A percentile compares a stretch with the other conserved stretches of the same genome.
These are phyloP conservation scores for Thymus mandschuricus DNA, from an alignment of 257 asterid species.

Conservation along the genomic window DNA sequence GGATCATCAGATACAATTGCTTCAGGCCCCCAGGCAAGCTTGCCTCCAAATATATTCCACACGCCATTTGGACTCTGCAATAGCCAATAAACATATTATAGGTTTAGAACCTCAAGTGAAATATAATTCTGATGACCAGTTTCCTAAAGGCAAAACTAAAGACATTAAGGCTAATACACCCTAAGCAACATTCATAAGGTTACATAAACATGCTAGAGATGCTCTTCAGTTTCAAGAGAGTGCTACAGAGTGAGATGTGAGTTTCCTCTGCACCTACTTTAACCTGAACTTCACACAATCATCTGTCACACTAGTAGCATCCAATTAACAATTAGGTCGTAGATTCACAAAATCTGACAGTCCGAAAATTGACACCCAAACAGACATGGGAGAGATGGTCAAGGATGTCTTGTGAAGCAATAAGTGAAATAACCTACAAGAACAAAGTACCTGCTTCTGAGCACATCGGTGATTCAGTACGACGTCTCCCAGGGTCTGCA, in stretches of 20 bases:
- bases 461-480: conserved; percentile 31
- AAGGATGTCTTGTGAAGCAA: neutral
- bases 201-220: neutral
- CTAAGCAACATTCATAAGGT: conserved; percentile 1
- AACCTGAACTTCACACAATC: neutral
- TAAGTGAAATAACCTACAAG: neutral
- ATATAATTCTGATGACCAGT: neutral
- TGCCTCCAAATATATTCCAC: conserved; percentile 31
- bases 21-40: conserved; percentile 32
- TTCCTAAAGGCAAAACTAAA: neutral
- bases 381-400: neutral
- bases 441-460: conserved; percentile 27
- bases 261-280: neutral
- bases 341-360: conserved; percentile 6
- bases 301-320: neutral
- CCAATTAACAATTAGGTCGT: neutral
- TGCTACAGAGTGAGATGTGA: neutral
- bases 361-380: neutral
- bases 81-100: conserved; percentile 3
- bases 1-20: conserved; percentile 31
- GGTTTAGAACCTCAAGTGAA: conserved; percentile 11
- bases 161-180: neutral
- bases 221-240: neutral
- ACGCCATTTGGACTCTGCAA: conserved; percentile 29
- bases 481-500: conserved; percentile 30